Conservation (phyloP, 768 basidiomycete species). For the Lentinus tigrinus region DNA sequence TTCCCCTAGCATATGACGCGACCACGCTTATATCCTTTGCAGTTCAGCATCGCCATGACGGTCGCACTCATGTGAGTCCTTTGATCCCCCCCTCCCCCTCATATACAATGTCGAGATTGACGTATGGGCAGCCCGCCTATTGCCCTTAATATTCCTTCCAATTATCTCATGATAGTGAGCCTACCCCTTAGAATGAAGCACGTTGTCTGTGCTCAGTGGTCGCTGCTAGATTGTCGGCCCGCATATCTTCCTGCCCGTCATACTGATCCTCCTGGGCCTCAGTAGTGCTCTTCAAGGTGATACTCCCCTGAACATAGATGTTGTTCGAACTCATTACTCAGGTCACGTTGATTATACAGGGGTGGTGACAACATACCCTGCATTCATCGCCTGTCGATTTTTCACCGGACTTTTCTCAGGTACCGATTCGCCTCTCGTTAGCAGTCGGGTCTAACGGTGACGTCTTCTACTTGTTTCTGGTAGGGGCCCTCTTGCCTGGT, state of each 20-base stretch:
- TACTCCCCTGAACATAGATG: neutral
- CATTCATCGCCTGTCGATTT: constrained; percentile 50
- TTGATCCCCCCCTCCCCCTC: no score
- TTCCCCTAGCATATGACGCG: neutral
- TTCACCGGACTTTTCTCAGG: constrained; percentile 60
- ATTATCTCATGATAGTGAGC: neutral
- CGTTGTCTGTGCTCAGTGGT: neutral
- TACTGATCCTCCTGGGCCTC: constrained; percentile 66
- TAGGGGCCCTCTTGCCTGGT: constrained; percentile 48
- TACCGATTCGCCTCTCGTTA: constrained; percentile 16
- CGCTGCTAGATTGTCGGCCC: constrained; percentile 44
- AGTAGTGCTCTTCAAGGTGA: constrained; percentile 59
- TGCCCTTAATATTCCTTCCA: neutral
- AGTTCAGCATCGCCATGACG: neutral
- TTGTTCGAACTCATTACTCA: neutral
- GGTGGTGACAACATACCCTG: constrained; percentile 46
- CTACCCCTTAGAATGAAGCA: neutral
- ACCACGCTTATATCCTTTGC: neutral
- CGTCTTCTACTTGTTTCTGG: no score
- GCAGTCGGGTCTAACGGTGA: neutral
- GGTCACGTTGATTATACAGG: constrained; percentile 19
- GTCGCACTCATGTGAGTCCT: neutral
- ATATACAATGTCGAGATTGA: no score
- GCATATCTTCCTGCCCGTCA: constrained; percentile 56
- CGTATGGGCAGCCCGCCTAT: neutral